Conservation (phyloP, 2,329 filamentous ascomycete species). For the Neocatenulostroma microsporum region DNA sequence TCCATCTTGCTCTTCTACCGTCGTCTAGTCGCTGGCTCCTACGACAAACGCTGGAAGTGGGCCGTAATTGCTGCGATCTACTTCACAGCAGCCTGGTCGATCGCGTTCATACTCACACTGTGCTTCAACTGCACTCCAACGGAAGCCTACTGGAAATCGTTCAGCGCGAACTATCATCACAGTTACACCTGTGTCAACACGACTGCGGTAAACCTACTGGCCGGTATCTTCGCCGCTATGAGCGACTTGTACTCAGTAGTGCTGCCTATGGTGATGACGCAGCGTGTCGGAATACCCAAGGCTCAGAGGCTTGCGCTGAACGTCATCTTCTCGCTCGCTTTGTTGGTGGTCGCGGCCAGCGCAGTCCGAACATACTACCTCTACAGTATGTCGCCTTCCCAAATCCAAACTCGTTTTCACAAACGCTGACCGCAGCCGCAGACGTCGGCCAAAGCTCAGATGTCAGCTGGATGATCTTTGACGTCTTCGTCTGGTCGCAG, state of each 20-base stretch:
- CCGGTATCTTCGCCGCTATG: slow-evolving; percentile 32
- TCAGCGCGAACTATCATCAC: slow-evolving; percentile 28
- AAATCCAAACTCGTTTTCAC: slow-evolving; percentile 25
- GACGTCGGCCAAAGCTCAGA: slow-evolving; percentile 30
- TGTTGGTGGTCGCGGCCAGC: slow-evolving; percentile 34
- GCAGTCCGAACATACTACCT: slow-evolving; percentile 34
- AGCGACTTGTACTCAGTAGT: slow-evolving; percentile 36
- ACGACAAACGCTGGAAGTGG: slow-evolving; percentile 31
- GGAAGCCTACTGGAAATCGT: slow-evolving; percentile 35
- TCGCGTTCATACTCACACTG: slow-evolving; percentile 30
- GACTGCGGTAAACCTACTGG: slow-evolving; percentile 31
- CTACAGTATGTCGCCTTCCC: slow-evolving; percentile 16
- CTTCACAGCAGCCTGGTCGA: slow-evolving; percentile 32
- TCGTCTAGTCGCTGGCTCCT: slow-evolving; percentile 31
- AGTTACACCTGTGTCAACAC: slow-evolving; percentile 33
- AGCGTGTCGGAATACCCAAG: slow-evolving; percentile 36
- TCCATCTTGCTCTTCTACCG: slow-evolving; percentile 38
- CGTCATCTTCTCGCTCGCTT: slow-evolving; percentile 37
- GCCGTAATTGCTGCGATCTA: slow-evolving; percentile 32
- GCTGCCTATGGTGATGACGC: slow-evolving; percentile 38
- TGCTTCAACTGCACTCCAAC: slow-evolving; percentile 35
- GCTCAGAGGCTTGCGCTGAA: slow-evolving; percentile 40
- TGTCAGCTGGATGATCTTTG: slow-evolving; percentile 33
- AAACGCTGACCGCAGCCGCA: slow-evolving; percentile 4
- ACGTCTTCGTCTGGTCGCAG: slow-evolving; percentile 35